phyloP scores from a whole-genome alignment of 1,284 basidiomycete species.

The Thecaphora frezii region DNA sequence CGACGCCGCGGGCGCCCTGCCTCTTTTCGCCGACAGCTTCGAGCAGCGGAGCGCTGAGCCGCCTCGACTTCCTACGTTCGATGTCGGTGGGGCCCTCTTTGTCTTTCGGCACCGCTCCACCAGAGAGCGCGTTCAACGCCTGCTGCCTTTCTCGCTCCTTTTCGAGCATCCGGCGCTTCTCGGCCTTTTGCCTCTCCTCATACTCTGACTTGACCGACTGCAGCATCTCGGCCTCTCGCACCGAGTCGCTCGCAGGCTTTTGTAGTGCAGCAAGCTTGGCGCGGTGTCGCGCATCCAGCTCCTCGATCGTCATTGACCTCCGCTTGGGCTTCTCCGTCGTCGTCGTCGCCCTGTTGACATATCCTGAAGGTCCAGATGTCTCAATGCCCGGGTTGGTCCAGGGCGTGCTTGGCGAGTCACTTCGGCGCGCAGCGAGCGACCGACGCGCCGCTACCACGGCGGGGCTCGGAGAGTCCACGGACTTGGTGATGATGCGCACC shows the following conservation, averaged over 20 bases:
- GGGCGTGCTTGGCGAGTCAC: conserved; percentile 15
- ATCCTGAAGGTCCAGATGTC: not conserved
- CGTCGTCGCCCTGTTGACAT: conserved; percentile 5
- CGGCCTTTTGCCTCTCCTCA: conserved; percentile 26
- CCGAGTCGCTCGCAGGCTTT: conserved; percentile 25
- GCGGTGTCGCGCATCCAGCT: conserved; percentile 33
- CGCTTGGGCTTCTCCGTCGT: conserved; percentile 10
- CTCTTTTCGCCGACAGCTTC: conserved; percentile 26
- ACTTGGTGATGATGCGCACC: not conserved
- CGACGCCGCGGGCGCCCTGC: conserved; percentile 5
- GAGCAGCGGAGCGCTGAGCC: conserved; percentile 25
- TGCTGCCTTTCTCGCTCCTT: not conserved
- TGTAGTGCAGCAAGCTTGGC: conserved; percentile 38
- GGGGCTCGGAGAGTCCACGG: conserved; percentile 14
- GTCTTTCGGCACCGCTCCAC: too few relatives aligned
- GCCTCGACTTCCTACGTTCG: conserved; percentile 4
- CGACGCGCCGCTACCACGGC: conserved; percentile 25
- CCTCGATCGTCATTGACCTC: conserved; percentile 33
- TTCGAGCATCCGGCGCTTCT: conserved; percentile 32
- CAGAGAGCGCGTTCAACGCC: not conserved
- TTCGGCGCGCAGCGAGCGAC: conserved; percentile 22
- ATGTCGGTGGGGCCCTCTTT: not conserved
- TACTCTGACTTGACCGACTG: conserved; percentile 34
- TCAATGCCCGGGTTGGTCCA: conserved; percentile 28
- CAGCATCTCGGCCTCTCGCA: conserved; percentile 31